Percentiles rank a stretch among this genome's conserved stretches.
Evolutionary conservation across 2,329 filamentous ascomycete genomes (phyloP).

Genomic region (Nigrospora sphaerica): DNA sequence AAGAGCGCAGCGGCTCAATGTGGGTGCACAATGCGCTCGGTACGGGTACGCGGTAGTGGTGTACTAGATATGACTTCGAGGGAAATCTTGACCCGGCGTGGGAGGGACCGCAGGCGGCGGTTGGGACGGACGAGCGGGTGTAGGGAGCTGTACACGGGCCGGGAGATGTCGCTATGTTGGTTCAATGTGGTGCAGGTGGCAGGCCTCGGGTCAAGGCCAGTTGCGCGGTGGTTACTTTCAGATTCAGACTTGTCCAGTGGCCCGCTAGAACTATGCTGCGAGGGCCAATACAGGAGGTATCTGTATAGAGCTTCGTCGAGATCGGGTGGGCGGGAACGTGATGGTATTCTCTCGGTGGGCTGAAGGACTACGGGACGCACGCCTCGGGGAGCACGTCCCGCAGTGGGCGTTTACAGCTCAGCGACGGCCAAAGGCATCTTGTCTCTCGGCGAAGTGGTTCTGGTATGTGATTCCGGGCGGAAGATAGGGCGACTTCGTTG

Average conservation of each 20-base stretch:
- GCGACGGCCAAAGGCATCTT: slow-evolving; percentile 70
- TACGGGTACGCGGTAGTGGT: too few relatives aligned
- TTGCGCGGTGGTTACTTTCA: slow-evolving; percentile 20
- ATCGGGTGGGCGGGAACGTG: slow-evolving; percentile 46
- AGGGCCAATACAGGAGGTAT: slow-evolving; percentile 38
- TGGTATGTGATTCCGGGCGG: slow-evolving; percentile 22
- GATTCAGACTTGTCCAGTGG: slow-evolving; percentile 22
- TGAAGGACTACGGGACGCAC: slow-evolving; percentile 75
- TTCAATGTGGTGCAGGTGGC: background rate
- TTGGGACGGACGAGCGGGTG: too few relatives aligned
- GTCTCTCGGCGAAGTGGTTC: slow-evolving; percentile 62
- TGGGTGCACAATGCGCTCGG: too few relatives aligned
- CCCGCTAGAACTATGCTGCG: slow-evolving; percentile 6
- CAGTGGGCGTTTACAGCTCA: slow-evolving; percentile 90
- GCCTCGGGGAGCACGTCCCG: slow-evolving; percentile 50
- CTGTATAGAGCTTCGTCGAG: slow-evolving; percentile 64
- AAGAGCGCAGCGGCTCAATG: too few relatives aligned
- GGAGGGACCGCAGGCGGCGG: too few relatives aligned
- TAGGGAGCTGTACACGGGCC: too few relatives aligned
- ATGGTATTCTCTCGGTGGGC: slow-evolving; percentile 67
- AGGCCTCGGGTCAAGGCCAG: slow-evolving; percentile 10
- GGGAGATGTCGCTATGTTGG: too few relatives aligned
- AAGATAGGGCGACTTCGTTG: slow-evolving; percentile 57
- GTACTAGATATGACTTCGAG: too few relatives aligned
- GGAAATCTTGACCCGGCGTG: too few relatives aligned